These are phyloP conservation scores for Euclidium syriacum DNA, from an alignment of 345 rosid genomes.

Conservation along the genomic window DNA sequence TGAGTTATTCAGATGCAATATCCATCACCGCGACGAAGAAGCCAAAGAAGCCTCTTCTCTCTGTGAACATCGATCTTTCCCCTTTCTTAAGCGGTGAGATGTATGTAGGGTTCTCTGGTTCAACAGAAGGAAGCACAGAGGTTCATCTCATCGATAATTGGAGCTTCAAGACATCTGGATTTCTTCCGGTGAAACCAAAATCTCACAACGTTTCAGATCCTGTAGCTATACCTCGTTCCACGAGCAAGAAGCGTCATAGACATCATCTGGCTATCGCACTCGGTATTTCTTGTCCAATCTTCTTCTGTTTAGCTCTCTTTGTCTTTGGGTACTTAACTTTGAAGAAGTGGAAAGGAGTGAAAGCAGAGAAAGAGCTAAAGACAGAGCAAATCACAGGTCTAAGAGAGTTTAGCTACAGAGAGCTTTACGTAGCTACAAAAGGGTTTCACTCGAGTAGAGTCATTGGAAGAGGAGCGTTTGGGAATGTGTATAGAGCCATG, in stretches of 20 bases:
- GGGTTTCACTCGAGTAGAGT: constrained; percentile 85
- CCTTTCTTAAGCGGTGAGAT: constrained; percentile 45
- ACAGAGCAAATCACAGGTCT: constrained; percentile 69
- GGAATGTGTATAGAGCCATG: constrained; percentile 77
- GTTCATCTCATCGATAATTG: constrained; percentile 67
- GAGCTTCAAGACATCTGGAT: constrained; percentile 71
- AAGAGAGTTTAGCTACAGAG: constrained; percentile 68
- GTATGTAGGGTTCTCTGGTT: constrained; percentile 86
- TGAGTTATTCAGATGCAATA: constrained; percentile 42
- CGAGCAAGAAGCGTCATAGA: background rate
- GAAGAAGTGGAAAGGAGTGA: constrained; percentile 52
- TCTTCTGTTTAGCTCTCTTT: constrained; percentile 56
- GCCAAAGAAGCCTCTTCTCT: constrained; percentile 54
- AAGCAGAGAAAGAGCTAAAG: constrained; percentile 48
- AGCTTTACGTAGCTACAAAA: constrained; percentile 62
- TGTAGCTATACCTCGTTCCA: constrained; percentile 36
- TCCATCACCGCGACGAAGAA: constrained; percentile 35
- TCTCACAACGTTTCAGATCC: constrained; percentile 77
- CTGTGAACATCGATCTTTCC: constrained; percentile 60
- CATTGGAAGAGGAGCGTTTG: constrained; percentile 82
- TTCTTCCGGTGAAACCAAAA: constrained; percentile 48
- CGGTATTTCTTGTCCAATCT: constrained; percentile 73
- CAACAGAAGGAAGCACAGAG: constrained; percentile 96
- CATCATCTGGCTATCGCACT: constrained; percentile 60
- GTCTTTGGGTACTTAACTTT: constrained; percentile 59